A percentile compares a stretch with the other conserved stretches of the same genome.
Evolutionary conservation across 441 rosid genomes (phyloP).

Genomic region (Aquilaria agallochum): DNA sequence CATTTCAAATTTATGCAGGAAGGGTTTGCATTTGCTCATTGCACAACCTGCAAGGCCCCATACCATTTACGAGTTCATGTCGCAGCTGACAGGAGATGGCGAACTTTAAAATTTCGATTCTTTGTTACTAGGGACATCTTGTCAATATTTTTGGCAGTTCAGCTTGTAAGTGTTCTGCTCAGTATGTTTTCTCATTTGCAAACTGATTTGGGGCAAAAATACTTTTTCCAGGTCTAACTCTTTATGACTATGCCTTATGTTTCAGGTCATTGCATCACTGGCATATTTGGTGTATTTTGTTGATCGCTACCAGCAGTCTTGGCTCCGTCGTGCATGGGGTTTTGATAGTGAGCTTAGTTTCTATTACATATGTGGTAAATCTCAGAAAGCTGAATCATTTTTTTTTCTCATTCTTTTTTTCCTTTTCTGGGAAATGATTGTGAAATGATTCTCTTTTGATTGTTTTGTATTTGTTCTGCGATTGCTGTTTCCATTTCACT

Average conservation of each 20-base stretch:
- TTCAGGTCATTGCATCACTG: constrained; percentile 87
- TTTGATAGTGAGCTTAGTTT: constrained; percentile 84
- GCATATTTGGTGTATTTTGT: constrained; percentile 83
- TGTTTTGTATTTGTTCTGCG: too few relatives aligned
- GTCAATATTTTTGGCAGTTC: constrained; percentile 90
- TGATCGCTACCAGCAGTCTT: constrained; percentile 71
- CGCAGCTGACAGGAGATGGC: constrained; percentile 97
- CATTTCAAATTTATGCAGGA: constrained; percentile 46
- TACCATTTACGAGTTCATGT: constrained; percentile 97
- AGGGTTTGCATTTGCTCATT: constrained; percentile 99
- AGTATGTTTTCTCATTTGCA: background rate
- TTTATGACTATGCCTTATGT: constrained; percentile 14
- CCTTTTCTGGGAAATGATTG: background rate
- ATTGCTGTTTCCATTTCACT: too few relatives aligned
- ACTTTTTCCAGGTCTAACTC: constrained; percentile 2
- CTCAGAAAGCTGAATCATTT: constrained; percentile 18
- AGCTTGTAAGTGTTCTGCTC: constrained; percentile 58
- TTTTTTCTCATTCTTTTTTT: constrained; percentile 5
- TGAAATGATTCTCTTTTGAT: too few relatives aligned
- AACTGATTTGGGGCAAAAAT: background rate
- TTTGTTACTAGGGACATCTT: constrained; percentile 97
- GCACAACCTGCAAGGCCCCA: constrained; percentile 99
- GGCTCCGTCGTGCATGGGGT: constrained; percentile 95
- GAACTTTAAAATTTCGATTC: constrained; percentile 93
- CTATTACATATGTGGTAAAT: constrained; percentile 96